These are phyloP conservation scores for Kernera saxatilis DNA, from an alignment of 345 rosid genomes.

Conservation along the genomic window DNA sequence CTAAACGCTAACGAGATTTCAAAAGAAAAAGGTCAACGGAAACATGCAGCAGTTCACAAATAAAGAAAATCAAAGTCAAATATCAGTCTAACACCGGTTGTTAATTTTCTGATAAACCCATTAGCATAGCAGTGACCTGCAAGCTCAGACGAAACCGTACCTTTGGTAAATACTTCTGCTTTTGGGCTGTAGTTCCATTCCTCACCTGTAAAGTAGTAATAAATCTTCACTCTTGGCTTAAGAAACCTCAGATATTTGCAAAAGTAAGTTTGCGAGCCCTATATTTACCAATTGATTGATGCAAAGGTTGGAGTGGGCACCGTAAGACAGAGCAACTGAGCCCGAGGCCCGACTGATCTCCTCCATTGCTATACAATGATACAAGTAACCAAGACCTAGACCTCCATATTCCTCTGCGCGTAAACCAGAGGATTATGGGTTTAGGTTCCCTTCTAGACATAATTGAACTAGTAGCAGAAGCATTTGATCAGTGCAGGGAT, in stretches of 20 bases:
- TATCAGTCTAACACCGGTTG: not conserved
- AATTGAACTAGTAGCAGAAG: not conserved
- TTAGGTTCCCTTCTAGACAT: not conserved
- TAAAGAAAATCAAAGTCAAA: not conserved
- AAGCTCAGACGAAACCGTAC: conserved; percentile 32
- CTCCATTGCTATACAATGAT: conserved; percentile 88
- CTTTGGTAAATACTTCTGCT: conserved; percentile 84
- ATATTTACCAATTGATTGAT: conserved; percentile 80
- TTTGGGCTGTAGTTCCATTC: conserved; percentile 76
- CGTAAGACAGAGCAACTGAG: conserved; percentile 84
- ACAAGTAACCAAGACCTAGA: conserved; percentile 92
- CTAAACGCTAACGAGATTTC: not conserved
- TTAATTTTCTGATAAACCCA: not conserved
- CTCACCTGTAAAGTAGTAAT: conserved; percentile 51
- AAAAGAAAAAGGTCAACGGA: not conserved
- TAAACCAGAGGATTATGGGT: not conserved
- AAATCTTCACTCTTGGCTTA: not conserved
- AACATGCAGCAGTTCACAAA: not conserved
- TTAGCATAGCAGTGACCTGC: not conserved
- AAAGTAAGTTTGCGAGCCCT: not conserved
- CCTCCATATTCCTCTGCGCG: conserved; percentile 89
- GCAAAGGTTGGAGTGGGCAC: conserved; percentile 95
- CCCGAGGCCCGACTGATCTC: conserved; percentile 91
- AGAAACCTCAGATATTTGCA: not conserved
- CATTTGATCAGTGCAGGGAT: not conserved